Evolutionary conservation across 2,329 filamentous ascomycete species (phyloP), one percentile per base, ranked within the genome.

Genomic region (Paracoccidioides lutzii): DNA sequence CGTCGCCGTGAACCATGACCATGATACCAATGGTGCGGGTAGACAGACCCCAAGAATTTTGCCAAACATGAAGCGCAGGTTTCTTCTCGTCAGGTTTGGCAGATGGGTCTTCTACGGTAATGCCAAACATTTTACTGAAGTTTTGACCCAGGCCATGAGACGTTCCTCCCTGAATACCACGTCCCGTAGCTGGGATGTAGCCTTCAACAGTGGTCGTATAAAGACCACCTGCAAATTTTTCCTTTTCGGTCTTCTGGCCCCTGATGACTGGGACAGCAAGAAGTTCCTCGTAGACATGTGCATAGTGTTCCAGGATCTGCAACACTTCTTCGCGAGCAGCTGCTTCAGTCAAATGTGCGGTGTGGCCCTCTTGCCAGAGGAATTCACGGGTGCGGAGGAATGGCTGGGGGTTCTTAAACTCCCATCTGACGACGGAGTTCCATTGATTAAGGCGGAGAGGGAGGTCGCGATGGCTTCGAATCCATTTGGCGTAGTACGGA

Each of bases 61-160:
- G 93, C 90, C 91, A 97, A 56, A 97, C 90, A 67, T 91, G 77
- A 56, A 96, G 76, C 66, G 89, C 84, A 63, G 84, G 80, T 61
- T 87, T 87, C 74, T 88, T 86, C 71, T 93, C 82, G 51, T 81
- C 83, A 49, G 79, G 76, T 66, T 84, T 83, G 52, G 79, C 80
- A 58, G 78, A 77, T 30, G 93, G 93, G 67, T 98, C 90, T 72
- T 98, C 91, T 35, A 98, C 89, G 0, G 87, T 95, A 70, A 98
- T 97, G 71, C 93, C 87, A 70, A 97, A 98, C 90, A 98, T 98
- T 75, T 94, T 96, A 71, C 86, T 90, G 75, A 98, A 98, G 76
- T 98, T 96, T 75, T 98, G 93, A 54, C 93, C 93, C 7, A 98
- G 79, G 60, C 84, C 89, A 76, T 98, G 93, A 53, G 89, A 95